Percentiles rank a stretch among this genome's conserved stretches.
Evolutionary conservation across 2,329 filamentous ascomycete species (phyloP).

Genomic region (Raffaelea ambrosiae): DNA sequence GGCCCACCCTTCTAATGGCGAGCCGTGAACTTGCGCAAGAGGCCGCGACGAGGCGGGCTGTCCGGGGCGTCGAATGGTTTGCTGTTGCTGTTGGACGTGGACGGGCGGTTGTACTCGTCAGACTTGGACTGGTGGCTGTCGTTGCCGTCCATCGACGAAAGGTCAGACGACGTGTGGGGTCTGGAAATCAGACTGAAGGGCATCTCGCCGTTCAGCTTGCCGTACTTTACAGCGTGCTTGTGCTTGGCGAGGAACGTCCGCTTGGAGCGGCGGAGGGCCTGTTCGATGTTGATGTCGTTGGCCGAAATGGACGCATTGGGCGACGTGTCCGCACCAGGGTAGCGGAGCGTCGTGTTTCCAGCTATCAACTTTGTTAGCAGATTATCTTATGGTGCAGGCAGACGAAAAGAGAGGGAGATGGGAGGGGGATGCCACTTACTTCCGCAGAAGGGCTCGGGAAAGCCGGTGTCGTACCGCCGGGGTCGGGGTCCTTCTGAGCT

Average conservation of each 20-base stretch:
- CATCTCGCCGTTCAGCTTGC: constrained; percentile 28
- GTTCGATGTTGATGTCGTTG: constrained; percentile 39
- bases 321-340: constrained; percentile 52
- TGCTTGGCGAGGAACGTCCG: constrained; percentile 38
- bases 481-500: constrained; percentile 4
- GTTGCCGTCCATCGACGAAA: constrained; percentile 27
- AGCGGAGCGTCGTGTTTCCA: constrained; percentile 52
- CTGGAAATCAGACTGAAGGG: constrained; percentile 5
- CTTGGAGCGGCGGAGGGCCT: constrained; percentile 32
- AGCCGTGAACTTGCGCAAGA: constrained; percentile 11
- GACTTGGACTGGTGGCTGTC: constrained; percentile 15
- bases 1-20: constrained; percentile 2
- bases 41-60: neutral
- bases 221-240: constrained; percentile 37
- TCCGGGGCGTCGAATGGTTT: neutral
- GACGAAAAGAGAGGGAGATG: neutral
- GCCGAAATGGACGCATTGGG: constrained; percentile 48
- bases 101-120: neutral
- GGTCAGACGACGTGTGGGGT: neutral
- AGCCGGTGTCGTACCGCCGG: constrained; percentile 33
- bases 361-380: constrained; percentile 18
- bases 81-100: neutral
- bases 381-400: neutral
- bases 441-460: constrained; percentile 41
- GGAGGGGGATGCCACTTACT: constrained; percentile 25